Percentiles rank a stretch among this genome's conserved stretches.
These are phyloP conservation scores for Pulveroboletus frians DNA, from an alignment of 768 basidiomycete species.

Conservation along the genomic window DNA sequence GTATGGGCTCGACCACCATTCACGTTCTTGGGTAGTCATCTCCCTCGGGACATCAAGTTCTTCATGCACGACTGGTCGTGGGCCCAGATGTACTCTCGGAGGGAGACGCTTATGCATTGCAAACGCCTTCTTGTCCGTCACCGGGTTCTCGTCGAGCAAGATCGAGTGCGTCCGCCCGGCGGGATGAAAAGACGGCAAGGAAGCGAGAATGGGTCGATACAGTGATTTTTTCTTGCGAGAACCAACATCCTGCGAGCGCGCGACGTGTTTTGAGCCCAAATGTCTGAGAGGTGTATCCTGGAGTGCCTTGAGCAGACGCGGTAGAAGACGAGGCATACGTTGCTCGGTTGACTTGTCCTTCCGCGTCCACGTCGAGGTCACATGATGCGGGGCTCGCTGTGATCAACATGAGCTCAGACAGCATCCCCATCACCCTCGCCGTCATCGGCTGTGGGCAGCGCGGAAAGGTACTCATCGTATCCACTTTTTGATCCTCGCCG, in stretches of 20 bases:
- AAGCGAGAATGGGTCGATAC: conserved; percentile 31
- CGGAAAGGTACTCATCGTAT: conserved; percentile 50
- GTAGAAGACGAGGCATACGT: conserved; percentile 67
- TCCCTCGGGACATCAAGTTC: conserved; percentile 40
- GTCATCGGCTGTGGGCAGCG: conserved; percentile 82
- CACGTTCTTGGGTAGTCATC: conserved; percentile 60
- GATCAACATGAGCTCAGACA: conserved; percentile 12
- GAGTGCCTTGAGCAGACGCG: conserved; percentile 51
- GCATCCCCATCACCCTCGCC: conserved; percentile 58
- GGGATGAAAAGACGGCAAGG: conserved; percentile 41
- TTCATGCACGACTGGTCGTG: conserved; percentile 18
- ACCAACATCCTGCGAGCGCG: conserved; percentile 4
- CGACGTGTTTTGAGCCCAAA: conserved; percentile 10
- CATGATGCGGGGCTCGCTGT: too few relatives aligned
- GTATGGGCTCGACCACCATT: conserved; percentile 74
- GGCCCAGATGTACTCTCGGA: conserved; percentile 38
- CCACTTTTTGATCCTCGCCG: neutral
- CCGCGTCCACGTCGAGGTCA: too few relatives aligned
- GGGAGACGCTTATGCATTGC: conserved; percentile 53
- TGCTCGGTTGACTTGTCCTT: neutral
- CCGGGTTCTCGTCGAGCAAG: conserved; percentile 55
- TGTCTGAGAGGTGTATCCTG: conserved; percentile 22
- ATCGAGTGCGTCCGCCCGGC: conserved; percentile 50
- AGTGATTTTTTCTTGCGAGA: conserved; percentile 25
- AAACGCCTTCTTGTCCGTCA: conserved; percentile 47